phyloP scores from a whole-genome alignment of 2,329 filamentous ascomycete genomes.

The Boeremia exigua region DNA sequence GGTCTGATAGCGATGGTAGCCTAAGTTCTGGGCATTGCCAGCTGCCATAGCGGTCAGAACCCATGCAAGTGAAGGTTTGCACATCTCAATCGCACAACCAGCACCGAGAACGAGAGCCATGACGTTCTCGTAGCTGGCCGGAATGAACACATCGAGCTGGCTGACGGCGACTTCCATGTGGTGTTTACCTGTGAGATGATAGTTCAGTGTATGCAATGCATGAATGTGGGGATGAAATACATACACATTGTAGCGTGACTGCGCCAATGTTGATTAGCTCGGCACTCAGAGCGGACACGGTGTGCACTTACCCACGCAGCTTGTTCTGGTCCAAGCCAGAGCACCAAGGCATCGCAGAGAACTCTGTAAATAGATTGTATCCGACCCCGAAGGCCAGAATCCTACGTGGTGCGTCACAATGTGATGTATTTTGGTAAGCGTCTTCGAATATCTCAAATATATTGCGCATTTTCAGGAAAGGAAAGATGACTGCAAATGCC shows the following conservation, averaged over 20 bases:
- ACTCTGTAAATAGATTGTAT: conserved; percentile 39
- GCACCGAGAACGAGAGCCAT: conserved; percentile 43
- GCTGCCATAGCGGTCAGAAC: conserved; percentile 41
- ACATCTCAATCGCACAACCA: conserved; percentile 42
- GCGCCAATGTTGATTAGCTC: not conserved
- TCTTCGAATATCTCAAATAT: conserved; percentile 35
- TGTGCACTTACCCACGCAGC: not conserved
- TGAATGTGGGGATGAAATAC: not conserved
- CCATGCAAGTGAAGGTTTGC: conserved; percentile 46
- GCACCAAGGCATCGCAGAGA: conserved; percentile 19
- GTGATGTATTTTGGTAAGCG: conserved; percentile 28
- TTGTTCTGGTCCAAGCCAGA: conserved; percentile 10
- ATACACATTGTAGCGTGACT: conserved; percentile 13
- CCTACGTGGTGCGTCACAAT: conserved; percentile 29
- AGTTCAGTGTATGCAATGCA: not conserved
- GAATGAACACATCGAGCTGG: conserved; percentile 42
- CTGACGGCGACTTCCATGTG: conserved; percentile 53
- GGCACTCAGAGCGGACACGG: too few species aligned
- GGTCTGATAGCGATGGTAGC: conserved; percentile 45
- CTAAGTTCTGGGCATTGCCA: conserved; percentile 39
- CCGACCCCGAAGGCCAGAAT: conserved; percentile 40
- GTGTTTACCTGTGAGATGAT: conserved; percentile 34
- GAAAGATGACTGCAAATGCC: conserved; percentile 41
- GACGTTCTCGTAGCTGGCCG: conserved; percentile 46
- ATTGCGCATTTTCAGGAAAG: conserved; percentile 38